phyloP scores from a whole-genome alignment of 2,329 filamentous ascomycete genomes.

The Aspergillus oerlinghausenensis region DNA sequence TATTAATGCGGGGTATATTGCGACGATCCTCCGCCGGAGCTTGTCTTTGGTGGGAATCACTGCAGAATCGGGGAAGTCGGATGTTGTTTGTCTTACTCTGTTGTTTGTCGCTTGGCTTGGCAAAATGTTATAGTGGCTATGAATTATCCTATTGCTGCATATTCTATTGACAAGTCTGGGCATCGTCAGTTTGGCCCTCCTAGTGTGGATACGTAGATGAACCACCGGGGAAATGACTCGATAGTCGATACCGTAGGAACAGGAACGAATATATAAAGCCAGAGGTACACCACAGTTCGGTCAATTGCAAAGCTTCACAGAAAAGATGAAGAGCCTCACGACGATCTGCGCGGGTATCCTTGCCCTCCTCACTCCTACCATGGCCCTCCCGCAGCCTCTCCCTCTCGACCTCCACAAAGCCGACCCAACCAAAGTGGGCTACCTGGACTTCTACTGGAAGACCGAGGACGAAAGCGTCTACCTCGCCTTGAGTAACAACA shows the following conservation, averaged over 20 bases:
- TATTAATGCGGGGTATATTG: neutral
- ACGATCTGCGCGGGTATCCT: neutral
- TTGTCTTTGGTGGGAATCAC: neutral
- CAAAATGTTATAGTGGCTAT: neutral
- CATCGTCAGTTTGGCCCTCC: neutral
- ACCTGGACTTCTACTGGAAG: slow-evolving; percentile 13
- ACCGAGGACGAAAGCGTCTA: slow-evolving; percentile 13
- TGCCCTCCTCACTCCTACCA: neutral
- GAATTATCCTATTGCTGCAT: neutral
- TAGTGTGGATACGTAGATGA: neutral
- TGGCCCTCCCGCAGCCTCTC: neutral
- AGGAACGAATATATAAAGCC: neutral
- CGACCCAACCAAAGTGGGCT: slow-evolving; percentile 7
- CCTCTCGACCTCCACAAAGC: neutral
- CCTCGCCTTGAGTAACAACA: slow-evolving; percentile 10
- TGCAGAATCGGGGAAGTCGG: neutral
- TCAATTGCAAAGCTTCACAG: neutral
- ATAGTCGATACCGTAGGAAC: neutral
- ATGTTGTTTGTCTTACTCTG: neutral
- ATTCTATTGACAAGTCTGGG: neutral
- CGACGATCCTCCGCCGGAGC: neutral
- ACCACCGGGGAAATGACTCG: neutral
- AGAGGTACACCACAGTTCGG: neutral
- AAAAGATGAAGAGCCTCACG: neutral
- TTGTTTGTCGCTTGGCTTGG: neutral